Conservation (phyloP, 176 grass and related monocot genomes). For the Paspalum notatum region DNA sequence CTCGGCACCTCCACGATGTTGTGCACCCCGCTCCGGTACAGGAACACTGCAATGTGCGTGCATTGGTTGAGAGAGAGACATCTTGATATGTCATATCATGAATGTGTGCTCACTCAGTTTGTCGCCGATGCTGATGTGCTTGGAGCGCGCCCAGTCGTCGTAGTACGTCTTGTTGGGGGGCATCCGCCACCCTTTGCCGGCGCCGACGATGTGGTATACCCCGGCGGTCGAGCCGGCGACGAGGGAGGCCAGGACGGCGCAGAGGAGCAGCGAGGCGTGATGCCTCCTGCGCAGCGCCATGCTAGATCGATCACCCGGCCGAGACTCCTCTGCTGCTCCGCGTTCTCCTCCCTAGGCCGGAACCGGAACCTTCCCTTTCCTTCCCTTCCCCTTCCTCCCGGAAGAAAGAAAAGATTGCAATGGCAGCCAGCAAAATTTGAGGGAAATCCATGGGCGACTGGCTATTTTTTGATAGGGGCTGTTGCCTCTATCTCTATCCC, state of each 20-base stretch:
- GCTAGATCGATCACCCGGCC: background rate
- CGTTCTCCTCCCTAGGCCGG: background rate
- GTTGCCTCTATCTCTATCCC: no score
- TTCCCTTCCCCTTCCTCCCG: background rate
- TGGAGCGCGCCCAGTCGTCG: slow-evolving; percentile 59
- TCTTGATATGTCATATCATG: no score
- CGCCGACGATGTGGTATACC: slow-evolving; percentile 82
- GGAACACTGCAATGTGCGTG: slow-evolving; percentile 56
- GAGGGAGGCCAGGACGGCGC: slow-evolving; percentile 49
- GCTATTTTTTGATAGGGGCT: no score
- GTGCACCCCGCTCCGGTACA: slow-evolving; percentile 68
- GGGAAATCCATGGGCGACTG: background rate
- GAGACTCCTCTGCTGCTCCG: background rate
- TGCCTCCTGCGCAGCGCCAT: slow-evolving; percentile 46
- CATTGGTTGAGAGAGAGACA: no score
- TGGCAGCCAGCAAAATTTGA: background rate
- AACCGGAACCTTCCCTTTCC: slow-evolving; percentile 11
- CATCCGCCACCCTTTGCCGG: slow-evolving; percentile 75
- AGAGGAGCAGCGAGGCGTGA: slow-evolving; percentile 47
- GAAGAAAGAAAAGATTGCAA: slow-evolving; percentile 37
- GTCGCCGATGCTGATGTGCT: slow-evolving; percentile 68
- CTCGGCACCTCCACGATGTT: slow-evolving; percentile 83
- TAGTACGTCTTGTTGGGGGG: slow-evolving; percentile 79
- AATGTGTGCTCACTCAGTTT: slow-evolving; percentile 76
- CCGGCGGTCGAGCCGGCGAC: slow-evolving; percentile 50